Conservation (phyloP, 192 early-diverging fungal species). For the Coemansia sp. region DNA sequence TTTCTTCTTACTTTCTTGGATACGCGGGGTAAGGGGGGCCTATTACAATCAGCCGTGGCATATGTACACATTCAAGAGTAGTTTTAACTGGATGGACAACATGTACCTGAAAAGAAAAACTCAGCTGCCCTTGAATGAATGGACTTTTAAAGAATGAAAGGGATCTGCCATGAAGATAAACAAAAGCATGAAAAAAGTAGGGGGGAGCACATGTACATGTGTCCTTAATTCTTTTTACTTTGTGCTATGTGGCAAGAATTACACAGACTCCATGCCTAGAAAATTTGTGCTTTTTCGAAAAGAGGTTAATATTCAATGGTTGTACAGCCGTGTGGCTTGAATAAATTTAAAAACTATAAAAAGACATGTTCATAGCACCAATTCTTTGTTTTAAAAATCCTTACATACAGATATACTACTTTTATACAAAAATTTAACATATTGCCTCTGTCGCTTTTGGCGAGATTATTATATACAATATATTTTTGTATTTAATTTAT, state of each 20-base stretch:
- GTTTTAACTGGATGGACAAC: not conserved
- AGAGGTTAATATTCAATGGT: not conserved
- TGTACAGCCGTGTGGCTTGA: not conserved
- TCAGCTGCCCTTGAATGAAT: constrained; percentile 7
- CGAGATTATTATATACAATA: not conserved
- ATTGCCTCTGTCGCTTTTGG: not conserved
- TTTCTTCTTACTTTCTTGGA: not conserved
- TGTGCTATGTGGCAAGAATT: not conserved
- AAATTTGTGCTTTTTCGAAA: not conserved
- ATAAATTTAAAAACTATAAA: not conserved
- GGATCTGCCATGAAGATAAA: not conserved
- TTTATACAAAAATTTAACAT: not conserved
- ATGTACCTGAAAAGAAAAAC: not conserved
- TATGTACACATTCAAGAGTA: not conserved
- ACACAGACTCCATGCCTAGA: not conserved
- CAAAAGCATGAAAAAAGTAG: not conserved
- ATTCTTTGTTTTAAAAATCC: not conserved
- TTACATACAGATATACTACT: not conserved
- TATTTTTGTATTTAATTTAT: not conserved
- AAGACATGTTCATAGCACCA: not conserved
- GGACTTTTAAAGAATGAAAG: not conserved
- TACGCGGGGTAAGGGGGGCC: not conserved
- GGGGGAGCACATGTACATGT: constrained; percentile 12
- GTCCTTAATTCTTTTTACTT: constrained; percentile 8
- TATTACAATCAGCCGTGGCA: not conserved